Base-by-base conservation (phyloP, 306 rosid species). In the Prunus padus region DNA sequence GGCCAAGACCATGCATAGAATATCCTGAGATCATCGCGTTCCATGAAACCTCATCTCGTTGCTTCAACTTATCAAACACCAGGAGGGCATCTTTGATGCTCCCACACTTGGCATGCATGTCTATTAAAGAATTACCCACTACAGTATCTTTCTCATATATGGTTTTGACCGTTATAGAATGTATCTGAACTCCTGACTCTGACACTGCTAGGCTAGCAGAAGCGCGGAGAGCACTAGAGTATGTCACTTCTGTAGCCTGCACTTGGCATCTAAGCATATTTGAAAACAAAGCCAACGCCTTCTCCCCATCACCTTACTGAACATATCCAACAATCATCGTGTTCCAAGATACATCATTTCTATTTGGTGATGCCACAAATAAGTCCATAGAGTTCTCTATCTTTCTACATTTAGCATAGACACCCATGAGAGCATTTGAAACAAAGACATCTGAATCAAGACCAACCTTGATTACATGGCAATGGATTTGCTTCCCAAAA, bases 41-140 rank as follows among this genome's bases (percentile, higher is more conserved):
- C 86, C 88, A 87, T 61, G 90, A 84, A 46, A 84, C 86, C 71
- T 75, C 80, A 64, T 87, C 83, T 60, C 61, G 79, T 62, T 79
- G 55, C 49, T 56, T 67, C 69, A 87, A 79, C 51, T 30, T 82
- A 67, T 87, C 83, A 37, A 87, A 87, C 70, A 87, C 67, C 77
- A 71, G 74, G 11, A 77, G 77, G 18, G 88, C 90, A 18, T 84
- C 75, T 31, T 67, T 81, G 45, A 87, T 82, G 62, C 63, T 74
- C 67, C 88, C 90, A 63, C 90, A 84, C 67, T 84, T 87, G 46
- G 88, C 88, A 67, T 84, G 82, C 90, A 87, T 87, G 71, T 87
- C 90, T 44, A 87, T 77, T 67, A 84, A 79, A 69, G 88, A 69
- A 71, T 87, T 87, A 23, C 83, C 83, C 28, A 87, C 90, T 40